Evolutionary conservation across 345 rosid genomes (phyloP), one percentile per base, ranked within the genome.

Genomic region (Gossypium stocksii): DNA sequence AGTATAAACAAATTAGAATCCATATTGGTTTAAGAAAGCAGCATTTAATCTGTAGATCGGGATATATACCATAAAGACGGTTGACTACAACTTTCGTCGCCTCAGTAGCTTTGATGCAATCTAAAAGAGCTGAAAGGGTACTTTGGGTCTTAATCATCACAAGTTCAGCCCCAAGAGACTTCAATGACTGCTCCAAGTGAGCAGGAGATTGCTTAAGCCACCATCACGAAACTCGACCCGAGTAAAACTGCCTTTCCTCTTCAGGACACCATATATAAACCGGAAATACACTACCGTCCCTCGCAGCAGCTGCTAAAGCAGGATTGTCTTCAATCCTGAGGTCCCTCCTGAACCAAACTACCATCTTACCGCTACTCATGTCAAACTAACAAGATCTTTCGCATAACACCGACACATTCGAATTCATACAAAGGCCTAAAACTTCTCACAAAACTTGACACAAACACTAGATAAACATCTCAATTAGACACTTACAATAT

Each of bases 301-400:
- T 91, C 15, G 93, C 93, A 62, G 97, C 97, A 0, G 91, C 90
- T 43, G 97, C 86, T 83, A 94, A 82, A n/a, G 98, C 97, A n/a
- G 97, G 98, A 76, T 94, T 92, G 83, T 92, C 98, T 77, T 94
- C 98, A 69, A 94, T 88, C 83, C 98, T 86, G 44, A 92, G 84
- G 81, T 94, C 98, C 85, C 98, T 88, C 80, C 98, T 89, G 79
- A 94, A 89, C 98, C 98, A 94, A 75, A 92, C 98, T 65, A 91
- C 80, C 3, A 95, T 93, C 85, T 83, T 91, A 34, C 68, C 78
- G 83, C 80, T 70, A 70, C 75, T 77, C 93, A 86, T 92, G 14
- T 73, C 34, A 20, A 48, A 20, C 48, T 67, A 71, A 58, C 64
- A 25, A 68, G 80, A 82, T 52, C 74, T 45, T 76, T 52, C 43